phyloP scores from a whole-genome alignment of 352 stramenopile genomes.

The Phytophthora sp. region DNA sequence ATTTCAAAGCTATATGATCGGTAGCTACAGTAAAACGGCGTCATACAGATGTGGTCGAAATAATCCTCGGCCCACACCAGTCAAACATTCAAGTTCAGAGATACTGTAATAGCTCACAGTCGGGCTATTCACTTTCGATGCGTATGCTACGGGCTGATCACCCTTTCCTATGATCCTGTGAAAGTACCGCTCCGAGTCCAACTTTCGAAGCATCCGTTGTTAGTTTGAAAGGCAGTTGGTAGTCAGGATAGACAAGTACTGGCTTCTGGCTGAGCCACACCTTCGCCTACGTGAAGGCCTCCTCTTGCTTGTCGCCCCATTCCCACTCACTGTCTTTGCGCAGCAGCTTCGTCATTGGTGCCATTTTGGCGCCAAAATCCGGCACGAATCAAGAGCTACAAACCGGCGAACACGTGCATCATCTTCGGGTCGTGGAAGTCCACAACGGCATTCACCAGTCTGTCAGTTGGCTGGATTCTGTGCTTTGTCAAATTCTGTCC shows the following conservation, averaged over 20 bases:
- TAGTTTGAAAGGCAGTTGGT: constrained; percentile 34
- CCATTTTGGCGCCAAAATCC: constrained; percentile 18
- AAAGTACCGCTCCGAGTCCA: constrained; percentile 27
- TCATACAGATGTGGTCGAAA: constrained; percentile 34
- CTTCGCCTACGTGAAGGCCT: constrained; percentile 28
- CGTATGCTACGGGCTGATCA: constrained; percentile 26
- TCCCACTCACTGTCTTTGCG: constrained; percentile 6
- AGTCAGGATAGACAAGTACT: constrained; percentile 30
- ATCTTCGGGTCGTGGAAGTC: constrained; percentile 17
- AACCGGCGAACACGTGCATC: constrained; percentile 15
- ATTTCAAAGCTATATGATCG: constrained; percentile 30
- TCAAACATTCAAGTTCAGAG: constrained; percentile 36
- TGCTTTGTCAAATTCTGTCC: constrained; percentile 26
- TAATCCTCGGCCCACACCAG: neutral
- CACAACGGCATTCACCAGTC: constrained; percentile 7
- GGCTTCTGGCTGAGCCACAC: constrained; percentile 2
- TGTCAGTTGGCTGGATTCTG: constrained; percentile 4
- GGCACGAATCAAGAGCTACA: constrained; percentile 34
- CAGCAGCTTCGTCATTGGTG: constrained; percentile 30
- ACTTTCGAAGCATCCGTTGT: constrained; percentile 32
- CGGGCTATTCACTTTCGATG: constrained; percentile 18
- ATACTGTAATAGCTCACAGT: constrained; percentile 30
- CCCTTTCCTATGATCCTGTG: constrained; percentile 22
- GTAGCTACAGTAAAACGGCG: constrained; percentile 24
- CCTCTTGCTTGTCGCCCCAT: constrained; percentile 11